phyloP scores from a whole-genome alignment of 768 basidiomycete species.

The Pulveroboletus sp. region DNA sequence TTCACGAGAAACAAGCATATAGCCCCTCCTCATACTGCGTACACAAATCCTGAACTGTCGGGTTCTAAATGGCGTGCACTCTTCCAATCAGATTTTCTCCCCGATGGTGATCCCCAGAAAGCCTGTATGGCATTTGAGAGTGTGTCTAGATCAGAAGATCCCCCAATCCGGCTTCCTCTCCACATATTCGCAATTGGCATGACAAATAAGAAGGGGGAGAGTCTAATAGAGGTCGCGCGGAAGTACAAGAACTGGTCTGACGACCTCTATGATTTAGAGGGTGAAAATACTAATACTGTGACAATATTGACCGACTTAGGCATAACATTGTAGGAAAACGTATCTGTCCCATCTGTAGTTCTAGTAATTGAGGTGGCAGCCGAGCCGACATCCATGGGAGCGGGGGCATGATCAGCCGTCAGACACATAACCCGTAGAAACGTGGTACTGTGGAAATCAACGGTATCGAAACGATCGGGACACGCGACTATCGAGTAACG shows the following conservation, averaged over 20 bases:
- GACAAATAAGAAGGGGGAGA: conserved; percentile 10
- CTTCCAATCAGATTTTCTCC: background rate
- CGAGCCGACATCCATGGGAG: too few species aligned
- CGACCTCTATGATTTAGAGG: too few species aligned
- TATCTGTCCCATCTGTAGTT: too few species aligned
- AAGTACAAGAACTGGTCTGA: conserved; percentile 23
- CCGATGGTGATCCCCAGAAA: conserved; percentile 19
- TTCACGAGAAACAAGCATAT: background rate
- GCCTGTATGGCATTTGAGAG: conserved; percentile 19
- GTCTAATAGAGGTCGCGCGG: conserved; percentile 8
- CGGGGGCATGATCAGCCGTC: too few species aligned
- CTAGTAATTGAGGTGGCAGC: too few species aligned
- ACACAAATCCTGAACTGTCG: conserved; percentile 9
- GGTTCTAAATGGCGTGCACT: conserved; percentile 5
- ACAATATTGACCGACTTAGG: too few species aligned
- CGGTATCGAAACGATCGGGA: too few species aligned
- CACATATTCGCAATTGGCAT: conserved; percentile 4
- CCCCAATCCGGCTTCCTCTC: conserved; percentile 20
- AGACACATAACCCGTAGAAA: too few species aligned
- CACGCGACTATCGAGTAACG: too few species aligned
- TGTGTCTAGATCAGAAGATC: conserved; percentile 16
- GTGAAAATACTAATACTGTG: too few species aligned
- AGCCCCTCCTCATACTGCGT: conserved; percentile 12
- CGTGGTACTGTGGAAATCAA: too few species aligned
- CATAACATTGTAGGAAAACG: too few species aligned